Percentiles rank a stretch among this genome's conserved stretches.
Conservation (phyloP, 1,284 basidiomycete genomes). For the Melanopsichium pennsylvanicum region DNA sequence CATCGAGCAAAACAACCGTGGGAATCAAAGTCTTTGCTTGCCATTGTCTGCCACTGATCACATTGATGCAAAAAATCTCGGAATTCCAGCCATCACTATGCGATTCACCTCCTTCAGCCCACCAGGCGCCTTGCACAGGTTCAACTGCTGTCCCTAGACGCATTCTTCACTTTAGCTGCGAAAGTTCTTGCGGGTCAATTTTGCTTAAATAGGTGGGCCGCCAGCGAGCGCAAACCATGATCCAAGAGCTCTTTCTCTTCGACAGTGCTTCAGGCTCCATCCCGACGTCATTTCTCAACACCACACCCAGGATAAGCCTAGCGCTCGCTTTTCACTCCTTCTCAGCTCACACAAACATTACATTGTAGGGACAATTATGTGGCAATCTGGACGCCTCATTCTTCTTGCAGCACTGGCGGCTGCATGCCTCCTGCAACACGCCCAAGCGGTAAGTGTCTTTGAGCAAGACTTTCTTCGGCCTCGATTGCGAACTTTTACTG, state of each 20-base stretch:
- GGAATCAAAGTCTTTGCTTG: neutral
- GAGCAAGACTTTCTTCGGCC: neutral
- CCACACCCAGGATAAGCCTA: too few species aligned
- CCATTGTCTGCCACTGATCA: neutral
- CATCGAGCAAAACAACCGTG: neutral
- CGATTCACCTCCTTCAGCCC: neutral
- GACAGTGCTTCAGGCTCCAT: neutral
- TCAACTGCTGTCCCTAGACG: too few species aligned
- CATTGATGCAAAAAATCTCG: neutral
- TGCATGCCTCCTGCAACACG: constrained; percentile 2
- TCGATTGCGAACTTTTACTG: too few species aligned
- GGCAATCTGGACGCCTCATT: neutral
- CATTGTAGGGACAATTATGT: neutral
- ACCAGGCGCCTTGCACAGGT: too few species aligned
- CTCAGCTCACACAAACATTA: too few species aligned
- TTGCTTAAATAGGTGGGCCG: too few species aligned
- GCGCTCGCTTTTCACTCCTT: too few species aligned
- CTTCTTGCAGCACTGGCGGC: constrained; percentile 3
- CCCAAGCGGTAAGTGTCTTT: constrained; percentile 21
- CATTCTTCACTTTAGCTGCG: too few species aligned
- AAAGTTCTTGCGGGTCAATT: too few species aligned
- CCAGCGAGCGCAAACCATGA: too few species aligned
- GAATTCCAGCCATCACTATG: neutral
- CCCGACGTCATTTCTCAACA: too few species aligned
- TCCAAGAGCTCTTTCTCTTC: too few species aligned